phyloP scores from a whole-genome alignment of 805 yeast species.

The Wickerhamomyces ciferrii region DNA sequence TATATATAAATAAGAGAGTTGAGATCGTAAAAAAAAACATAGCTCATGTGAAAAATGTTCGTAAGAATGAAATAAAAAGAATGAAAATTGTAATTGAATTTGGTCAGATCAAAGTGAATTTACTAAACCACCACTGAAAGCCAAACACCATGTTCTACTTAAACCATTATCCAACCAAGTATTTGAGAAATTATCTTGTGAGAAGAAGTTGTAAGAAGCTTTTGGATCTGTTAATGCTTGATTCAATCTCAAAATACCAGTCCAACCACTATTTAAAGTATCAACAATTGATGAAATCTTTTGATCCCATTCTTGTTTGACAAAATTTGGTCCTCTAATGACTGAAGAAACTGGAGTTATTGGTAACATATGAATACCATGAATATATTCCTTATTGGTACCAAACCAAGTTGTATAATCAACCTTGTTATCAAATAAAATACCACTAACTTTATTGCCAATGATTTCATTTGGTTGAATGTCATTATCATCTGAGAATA shows the following conservation, averaged over 20 bases:
- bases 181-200: constrained; percentile 24
- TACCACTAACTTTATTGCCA: constrained; percentile 62
- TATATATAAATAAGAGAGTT: not conserved
- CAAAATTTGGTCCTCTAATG: constrained; percentile 47
- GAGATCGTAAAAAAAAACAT: not conserved
- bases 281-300: constrained; percentile 35
- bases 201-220: constrained; percentile 37
- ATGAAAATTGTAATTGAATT: not conserved
- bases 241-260: constrained; percentile 40
- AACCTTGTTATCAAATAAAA: constrained; percentile 64
- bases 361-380: constrained; percentile 79
- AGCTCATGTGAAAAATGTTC: not conserved
- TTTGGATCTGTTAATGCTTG: constrained; percentile 39
- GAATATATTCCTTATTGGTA: constrained; percentile 52
- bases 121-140: constrained; percentile 47
- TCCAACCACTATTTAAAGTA: constrained; percentile 54
- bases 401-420: constrained; percentile 76
- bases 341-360: constrained; percentile 56
- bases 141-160: constrained; percentile 58
- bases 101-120: constrained; percentile 11
- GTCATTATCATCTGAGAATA: constrained; percentile 40
- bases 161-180: constrained; percentile 54
- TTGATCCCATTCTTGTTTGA: constrained; percentile 54
- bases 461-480: constrained; percentile 46
- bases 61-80: not conserved